A percentile compares a stretch with the other conserved stretches of the same genome.
phyloP scores from a whole-genome alignment of 2,329 filamentous ascomycete species.

The Talaromyces sp. region DNA sequence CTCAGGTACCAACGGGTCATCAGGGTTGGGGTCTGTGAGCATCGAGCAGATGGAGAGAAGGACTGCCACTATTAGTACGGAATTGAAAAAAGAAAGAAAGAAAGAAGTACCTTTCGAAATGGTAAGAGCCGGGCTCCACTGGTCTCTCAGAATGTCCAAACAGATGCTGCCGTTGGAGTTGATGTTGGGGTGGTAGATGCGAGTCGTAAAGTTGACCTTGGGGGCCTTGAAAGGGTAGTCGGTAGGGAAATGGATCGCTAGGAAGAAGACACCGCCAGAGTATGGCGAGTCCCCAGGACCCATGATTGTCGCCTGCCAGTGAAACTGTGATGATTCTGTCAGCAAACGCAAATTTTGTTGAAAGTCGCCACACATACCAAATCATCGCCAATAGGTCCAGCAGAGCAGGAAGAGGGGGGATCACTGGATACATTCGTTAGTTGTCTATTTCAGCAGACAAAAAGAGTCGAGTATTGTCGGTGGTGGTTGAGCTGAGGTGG shows the following conservation, averaged over 20 bases:
- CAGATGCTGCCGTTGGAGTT: constrained; percentile 99
- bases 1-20: constrained; percentile 96
- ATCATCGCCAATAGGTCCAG: constrained; percentile 94
- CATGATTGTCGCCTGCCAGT: constrained; percentile 99
- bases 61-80: constrained; percentile 50
- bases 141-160: constrained; percentile 94
- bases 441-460: background rate
- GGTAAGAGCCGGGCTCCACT: constrained; percentile 97
- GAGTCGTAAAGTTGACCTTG: constrained; percentile 99
- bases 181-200: constrained; percentile 99
- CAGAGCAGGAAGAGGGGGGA: constrained; percentile 97
- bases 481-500: background rate
- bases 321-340: constrained; percentile 62
- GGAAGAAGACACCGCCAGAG: constrained; percentile 97
- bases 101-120: constrained; percentile 80
- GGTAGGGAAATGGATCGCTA: constrained; percentile 97
- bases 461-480: background rate
- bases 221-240: constrained; percentile 99
- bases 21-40: constrained; percentile 98
- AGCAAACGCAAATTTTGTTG: background rate
- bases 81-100: background rate
- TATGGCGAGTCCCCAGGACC: constrained; percentile 97
- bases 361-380: constrained; percentile 61
- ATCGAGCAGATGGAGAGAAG: constrained; percentile 99
- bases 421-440: constrained; percentile 57